These are phyloP conservation scores for Lachnum nothofagi DNA, from an alignment of 2,329 filamentous ascomycete genomes.

Conservation along the genomic window DNA sequence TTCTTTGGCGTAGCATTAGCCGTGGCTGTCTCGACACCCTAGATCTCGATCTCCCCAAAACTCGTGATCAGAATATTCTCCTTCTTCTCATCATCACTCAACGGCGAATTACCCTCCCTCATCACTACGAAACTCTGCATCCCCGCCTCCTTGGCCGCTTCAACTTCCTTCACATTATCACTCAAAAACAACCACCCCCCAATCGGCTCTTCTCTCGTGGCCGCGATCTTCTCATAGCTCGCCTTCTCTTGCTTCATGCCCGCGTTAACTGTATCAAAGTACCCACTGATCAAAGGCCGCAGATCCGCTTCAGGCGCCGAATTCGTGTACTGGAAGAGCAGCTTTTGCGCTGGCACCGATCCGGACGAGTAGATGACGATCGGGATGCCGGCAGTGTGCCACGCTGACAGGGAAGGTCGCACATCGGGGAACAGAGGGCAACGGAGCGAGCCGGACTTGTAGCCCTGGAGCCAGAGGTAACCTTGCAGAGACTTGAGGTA, in stretches of 20 bases:
- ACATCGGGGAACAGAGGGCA: constrained; percentile 74
- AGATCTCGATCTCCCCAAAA: constrained; percentile 25
- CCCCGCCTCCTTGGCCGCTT: constrained; percentile 56
- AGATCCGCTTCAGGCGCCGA: constrained; percentile 52
- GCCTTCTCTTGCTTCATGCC: constrained; percentile 63
- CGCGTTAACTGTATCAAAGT: constrained; percentile 78
- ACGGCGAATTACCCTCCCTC: constrained; percentile 64
- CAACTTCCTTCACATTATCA: constrained; percentile 69
- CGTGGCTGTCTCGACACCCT: not conserved
- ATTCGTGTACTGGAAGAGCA: constrained; percentile 64
- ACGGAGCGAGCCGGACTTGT: constrained; percentile 61
- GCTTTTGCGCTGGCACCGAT: constrained; percentile 73
- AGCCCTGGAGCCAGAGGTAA: constrained; percentile 72
- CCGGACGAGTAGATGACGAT: constrained; percentile 80
- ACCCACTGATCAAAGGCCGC: constrained; percentile 54
- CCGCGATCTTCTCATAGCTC: constrained; percentile 52
- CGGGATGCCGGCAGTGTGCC: constrained; percentile 49
- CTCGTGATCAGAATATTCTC: constrained; percentile 25
- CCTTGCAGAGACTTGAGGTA: constrained; percentile 78
- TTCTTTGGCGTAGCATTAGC: not conserved
- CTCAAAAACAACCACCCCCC: constrained; percentile 70
- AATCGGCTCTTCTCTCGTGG: constrained; percentile 37
- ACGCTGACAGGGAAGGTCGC: constrained; percentile 54
- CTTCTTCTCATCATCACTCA: constrained; percentile 45
- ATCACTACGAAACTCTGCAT: constrained; percentile 58